Conservation (phyloP, 306 rosid species). For the Urtica urens region DNA sequence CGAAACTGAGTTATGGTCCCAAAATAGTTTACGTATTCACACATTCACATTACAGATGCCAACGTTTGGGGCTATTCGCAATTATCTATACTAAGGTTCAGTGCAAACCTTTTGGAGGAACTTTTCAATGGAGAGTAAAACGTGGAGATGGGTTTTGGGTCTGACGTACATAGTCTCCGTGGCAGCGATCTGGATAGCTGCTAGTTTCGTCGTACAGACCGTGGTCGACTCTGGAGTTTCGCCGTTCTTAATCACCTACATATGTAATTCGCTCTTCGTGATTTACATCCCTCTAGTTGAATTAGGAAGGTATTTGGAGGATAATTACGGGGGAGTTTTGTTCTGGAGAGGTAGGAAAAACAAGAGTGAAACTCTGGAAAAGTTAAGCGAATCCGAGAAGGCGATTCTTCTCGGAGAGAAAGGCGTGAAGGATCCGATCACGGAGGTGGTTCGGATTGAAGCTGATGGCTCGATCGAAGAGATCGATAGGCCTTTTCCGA, state of each 20-base stretch:
- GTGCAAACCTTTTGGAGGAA: slow-evolving; percentile 5
- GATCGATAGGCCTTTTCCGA: slow-evolving; percentile 13
- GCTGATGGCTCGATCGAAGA: slow-evolving; percentile 1
- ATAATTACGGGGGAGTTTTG: slow-evolving; percentile 36
- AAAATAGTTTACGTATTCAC: too few relatives aligned
- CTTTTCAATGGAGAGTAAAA: slow-evolving; percentile 37
- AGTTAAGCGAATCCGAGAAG: slow-evolving; percentile 48
- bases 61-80: too few relatives aligned
- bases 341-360: slow-evolving; percentile 45
- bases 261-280: slow-evolving; percentile 87
- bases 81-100: too few relatives aligned
- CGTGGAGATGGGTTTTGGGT: slow-evolving; percentile 76
- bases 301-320: slow-evolving; percentile 64
- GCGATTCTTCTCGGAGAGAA: slow-evolving; percentile 45
- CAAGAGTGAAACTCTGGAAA: slow-evolving; percentile 20
- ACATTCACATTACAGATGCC: too few relatives aligned
- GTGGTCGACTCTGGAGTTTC: slow-evolving; percentile 90
- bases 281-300: slow-evolving; percentile 82
- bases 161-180: slow-evolving; percentile 65
- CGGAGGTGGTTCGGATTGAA: slow-evolving; percentile 14
- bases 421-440: slow-evolving; percentile 15
- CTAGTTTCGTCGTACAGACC: slow-evolving; percentile 93
- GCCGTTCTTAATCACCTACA: slow-evolving; percentile 79
- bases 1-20: too few relatives aligned
- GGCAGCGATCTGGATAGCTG: slow-evolving; percentile 96